phyloP scores from a whole-genome alignment of 2,329 filamentous ascomycete genomes.

The Colletotrichum abscissum region DNA sequence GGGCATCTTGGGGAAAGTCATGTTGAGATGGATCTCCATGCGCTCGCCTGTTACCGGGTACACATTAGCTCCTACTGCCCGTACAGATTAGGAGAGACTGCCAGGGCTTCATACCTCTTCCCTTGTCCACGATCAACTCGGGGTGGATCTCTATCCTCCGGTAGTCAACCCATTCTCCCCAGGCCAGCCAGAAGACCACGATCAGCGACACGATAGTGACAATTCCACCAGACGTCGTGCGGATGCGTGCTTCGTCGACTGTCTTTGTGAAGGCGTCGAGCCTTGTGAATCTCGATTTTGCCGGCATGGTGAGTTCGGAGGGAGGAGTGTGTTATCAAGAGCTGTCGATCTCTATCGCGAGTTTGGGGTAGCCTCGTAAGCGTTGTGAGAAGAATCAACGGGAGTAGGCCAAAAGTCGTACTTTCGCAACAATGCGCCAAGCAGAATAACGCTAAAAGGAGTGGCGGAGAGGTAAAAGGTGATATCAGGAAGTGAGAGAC shows the following conservation, averaged over 20 bases:
- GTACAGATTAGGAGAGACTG: neutral
- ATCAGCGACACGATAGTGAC: conserved; percentile 93
- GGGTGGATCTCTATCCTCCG: conserved; percentile 86
- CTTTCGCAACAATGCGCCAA: conserved; percentile 27
- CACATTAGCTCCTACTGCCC: conserved; percentile 39
- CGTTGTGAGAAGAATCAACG: conserved; percentile 16
- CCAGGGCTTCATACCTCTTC: conserved; percentile 73
- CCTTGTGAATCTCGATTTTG: conserved; percentile 93
- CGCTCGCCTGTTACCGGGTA: conserved; percentile 76
- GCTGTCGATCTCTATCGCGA: conserved; percentile 16
- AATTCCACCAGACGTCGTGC: conserved; percentile 94
- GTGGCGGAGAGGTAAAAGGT: conserved; percentile 11
- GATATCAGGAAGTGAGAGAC: conserved; percentile 29
- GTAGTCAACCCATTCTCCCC: conserved; percentile 98
- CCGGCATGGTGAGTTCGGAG: conserved; percentile 70
- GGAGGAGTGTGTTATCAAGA: neutral
- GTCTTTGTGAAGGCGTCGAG: conserved; percentile 99
- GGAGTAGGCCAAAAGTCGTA: conserved; percentile 5
- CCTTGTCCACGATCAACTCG: conserved; percentile 96
- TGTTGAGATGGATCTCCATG: conserved; percentile 99
- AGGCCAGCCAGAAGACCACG: conserved; percentile 87
- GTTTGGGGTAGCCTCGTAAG: conserved; percentile 14
- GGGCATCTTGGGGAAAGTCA: conserved; percentile 92
- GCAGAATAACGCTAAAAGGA: conserved; percentile 38
- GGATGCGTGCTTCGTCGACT: conserved; percentile 95